Base-by-base conservation (phyloP, 2,329 filamentous ascomycete species). In the Teratosphaeriaceae sp. region DNA sequence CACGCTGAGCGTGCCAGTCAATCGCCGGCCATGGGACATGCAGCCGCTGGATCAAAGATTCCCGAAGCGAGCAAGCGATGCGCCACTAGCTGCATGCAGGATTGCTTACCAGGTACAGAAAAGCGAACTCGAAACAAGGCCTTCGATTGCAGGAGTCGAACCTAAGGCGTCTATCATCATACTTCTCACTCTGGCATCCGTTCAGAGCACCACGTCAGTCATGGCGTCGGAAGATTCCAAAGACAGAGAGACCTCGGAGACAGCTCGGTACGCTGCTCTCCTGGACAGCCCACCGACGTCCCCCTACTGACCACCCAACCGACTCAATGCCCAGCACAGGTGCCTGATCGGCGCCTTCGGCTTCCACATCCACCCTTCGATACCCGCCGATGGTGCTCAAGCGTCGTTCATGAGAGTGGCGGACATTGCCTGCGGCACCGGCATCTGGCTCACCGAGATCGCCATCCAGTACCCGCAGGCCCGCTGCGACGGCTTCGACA, bases 311-410 rank as follows among this genome's bases (percentile, higher is more conserved):
- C 31, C 15, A 18, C 11, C 11, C 15, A n/a, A 15, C 31, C 22
- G 37, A n/a, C 37, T 39, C 23, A 39, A 39, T 18, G 37, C 5
- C 15, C 37, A 39, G 24, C 37, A 39, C 37, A 30, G 29, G 13
- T 30, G 19, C 13, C 37, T 39, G 3, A 20, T 39, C 19, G 37
- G 18, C 13, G 23, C 22, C n/a, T 30, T 39, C 37, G 37, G 37
- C 23, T 39, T 39, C 19, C 37, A 20, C 16, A 30, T 39, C n/a
- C 37, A 39, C 22, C 37, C 37, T 3, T 15, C 16, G 11, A 30
- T 39, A 13, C 24, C 37, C n/a, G 23, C 20, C 9, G 18, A 22
- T 3, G 4, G 18, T 19, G 24, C 18, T 9, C 11, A 29, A 39
- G 23, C 11, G n/a, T 12, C 5, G 21, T 3, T 39, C n/a, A n/a